phyloP scores from a whole-genome alignment of 129 eudicot genomes.

The Logfia minima region DNA sequence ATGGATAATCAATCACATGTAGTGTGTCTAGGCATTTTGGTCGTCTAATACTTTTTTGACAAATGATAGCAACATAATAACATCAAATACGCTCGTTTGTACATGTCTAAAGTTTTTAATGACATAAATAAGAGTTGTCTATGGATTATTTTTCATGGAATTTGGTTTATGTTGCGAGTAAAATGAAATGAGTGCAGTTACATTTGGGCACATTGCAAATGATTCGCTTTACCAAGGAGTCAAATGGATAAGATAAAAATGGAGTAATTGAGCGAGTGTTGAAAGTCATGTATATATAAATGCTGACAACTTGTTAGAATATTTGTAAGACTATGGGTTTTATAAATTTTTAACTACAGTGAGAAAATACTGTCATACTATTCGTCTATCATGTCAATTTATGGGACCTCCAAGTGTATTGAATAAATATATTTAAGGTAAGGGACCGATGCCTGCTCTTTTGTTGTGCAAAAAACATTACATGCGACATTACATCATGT shows the following conservation, averaged over 20 bases:
- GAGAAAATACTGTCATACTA: not conserved
- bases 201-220: too few species aligned
- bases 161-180: too few species aligned
- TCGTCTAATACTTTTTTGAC: not conserved
- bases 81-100: too few species aligned
- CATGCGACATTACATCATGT: constrained; percentile 43
- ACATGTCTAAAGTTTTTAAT: not conserved
- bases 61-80: not conserved
- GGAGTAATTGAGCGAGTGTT: not conserved
- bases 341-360: not conserved
- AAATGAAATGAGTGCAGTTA: too few species aligned
- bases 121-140: not conserved
- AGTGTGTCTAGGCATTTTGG: constrained; percentile 7
- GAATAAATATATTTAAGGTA: constrained; percentile 12
- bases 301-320: not conserved
- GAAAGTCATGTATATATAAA: not conserved
- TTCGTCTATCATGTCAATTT: not conserved
- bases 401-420: constrained; percentile 2
- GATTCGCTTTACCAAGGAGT: not conserved
- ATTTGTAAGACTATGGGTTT: not conserved
- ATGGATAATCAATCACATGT: constrained; percentile 21
- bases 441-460: constrained; percentile 27
- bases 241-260: not conserved
- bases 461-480: constrained; percentile 28
- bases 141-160: too few species aligned